Percentiles rank a stretch among this genome's conserved stretches.
Evolutionary conservation across 225 moss, liverwort and hornwort species (phyloP).

Genomic region (Thuidium tamariscinum): DNA sequence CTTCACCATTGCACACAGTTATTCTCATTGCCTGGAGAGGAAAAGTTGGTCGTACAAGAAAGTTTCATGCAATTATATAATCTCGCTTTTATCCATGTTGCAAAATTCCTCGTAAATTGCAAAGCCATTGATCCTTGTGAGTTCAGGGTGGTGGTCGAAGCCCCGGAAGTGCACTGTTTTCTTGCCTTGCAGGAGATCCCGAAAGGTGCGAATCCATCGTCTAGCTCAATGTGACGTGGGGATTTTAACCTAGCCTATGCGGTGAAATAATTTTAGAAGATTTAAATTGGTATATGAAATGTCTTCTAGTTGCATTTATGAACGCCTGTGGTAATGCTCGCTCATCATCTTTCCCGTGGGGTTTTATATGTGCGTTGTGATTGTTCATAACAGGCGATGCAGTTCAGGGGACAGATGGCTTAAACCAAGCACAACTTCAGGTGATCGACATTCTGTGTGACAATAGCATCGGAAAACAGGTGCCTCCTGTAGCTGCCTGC

Average conservation of each 20-base stretch:
- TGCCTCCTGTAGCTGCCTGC: slow-evolving; percentile 17
- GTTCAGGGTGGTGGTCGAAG: slow-evolving; percentile 28
- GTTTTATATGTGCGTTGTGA: not conserved
- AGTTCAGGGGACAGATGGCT: not conserved
- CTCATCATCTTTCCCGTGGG: not conserved
- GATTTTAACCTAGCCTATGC: not conserved
- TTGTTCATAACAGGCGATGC: not conserved
- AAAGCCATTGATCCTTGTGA: not conserved
- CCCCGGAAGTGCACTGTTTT: slow-evolving; percentile 45
- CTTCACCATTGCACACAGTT: not conserved
- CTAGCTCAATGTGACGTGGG: not conserved
- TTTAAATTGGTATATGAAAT: not conserved
- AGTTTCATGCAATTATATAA: not conserved
- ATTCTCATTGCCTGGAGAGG: not conserved
- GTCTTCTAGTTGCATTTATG: not conserved
- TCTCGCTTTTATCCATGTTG: not conserved
- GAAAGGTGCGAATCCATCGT: not conserved
- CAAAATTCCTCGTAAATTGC: not conserved
- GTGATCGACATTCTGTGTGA: slow-evolving; percentile 26
- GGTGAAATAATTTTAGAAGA: not conserved
- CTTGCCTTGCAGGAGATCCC: slow-evolving; percentile 31
- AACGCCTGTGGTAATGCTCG: not conserved
- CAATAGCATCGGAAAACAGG: not conserved
- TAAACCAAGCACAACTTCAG: slow-evolving; percentile 5
- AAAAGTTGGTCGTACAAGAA: not conserved